Evolutionary conservation across 202 grass and related monocot species (phyloP).

Genomic region (Hordeum pubiflorum): DNA sequence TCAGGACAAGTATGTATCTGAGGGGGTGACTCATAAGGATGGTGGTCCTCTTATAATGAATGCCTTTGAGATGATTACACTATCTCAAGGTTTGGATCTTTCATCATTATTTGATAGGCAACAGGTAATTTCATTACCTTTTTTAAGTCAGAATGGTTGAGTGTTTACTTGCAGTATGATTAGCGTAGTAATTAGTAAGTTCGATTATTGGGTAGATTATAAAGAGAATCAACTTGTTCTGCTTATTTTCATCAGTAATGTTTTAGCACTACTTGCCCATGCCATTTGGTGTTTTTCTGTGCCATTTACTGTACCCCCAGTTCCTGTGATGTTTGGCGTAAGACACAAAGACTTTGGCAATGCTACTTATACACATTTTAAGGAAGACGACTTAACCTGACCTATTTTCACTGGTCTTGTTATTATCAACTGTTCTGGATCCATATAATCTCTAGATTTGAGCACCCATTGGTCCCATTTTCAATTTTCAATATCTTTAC

Average conservation of each 20-base stretch:
- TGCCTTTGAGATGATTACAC: constrained; percentile 98
- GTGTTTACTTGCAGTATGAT: neutral
- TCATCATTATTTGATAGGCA: constrained; percentile 88
- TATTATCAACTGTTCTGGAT: neutral
- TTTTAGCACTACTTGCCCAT: neutral
- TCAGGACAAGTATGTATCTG: constrained; percentile 83
- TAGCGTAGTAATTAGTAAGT: neutral
- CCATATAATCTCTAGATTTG: neutral
- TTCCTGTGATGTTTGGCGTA: neutral
- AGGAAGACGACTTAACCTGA: neutral
- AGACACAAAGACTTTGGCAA: neutral
- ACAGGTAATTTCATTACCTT: constrained; percentile 51
- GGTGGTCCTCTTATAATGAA: constrained; percentile 90
- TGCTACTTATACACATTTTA: neutral
- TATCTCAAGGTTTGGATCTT: constrained; percentile 94
- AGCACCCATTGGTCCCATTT: neutral
- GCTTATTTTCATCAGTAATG: neutral
- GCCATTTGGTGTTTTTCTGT: neutral
- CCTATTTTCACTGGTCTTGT: neutral
- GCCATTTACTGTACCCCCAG: neutral
- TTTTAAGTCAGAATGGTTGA: constrained; percentile 8
- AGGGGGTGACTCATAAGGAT: constrained; percentile 52
- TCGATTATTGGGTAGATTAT: neutral
- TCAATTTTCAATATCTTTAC: too few relatives aligned
- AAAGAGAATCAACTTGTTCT: neutral